Base-by-base conservation (phyloP, 2,329 filamentous ascomycete genomes). In the Aspergillus eucalypticola region DNA sequence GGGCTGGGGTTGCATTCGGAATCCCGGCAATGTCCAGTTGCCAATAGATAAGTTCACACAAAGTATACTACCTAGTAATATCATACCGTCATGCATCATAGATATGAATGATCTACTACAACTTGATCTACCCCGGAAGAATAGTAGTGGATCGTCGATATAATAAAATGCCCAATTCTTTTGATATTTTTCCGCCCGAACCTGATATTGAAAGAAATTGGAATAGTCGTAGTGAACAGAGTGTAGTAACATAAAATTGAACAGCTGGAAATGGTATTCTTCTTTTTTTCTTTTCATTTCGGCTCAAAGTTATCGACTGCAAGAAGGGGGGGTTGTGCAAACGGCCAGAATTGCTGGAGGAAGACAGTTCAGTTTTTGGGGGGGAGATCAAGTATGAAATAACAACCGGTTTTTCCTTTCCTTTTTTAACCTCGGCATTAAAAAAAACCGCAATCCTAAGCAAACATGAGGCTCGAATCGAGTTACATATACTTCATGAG, bases 401-500 rank as follows among this genome's bases (percentile, higher is more conserved):
- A 69, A 71, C 68, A 70, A 70, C 62, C 65, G 65, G 69, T 46
- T 29, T 46, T 46, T 27, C 13, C 17, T 25, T 21, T 55, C 44
- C 29, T 42, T 41, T 42, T 55, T 35, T 35, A 35, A 13, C 32
- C 32, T 35, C 53, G 25, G 53, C 53, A 55, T 55, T 55, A 55
- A 55, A 72, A 67, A 71, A 70, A 67, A 72, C 68, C 69, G 66
- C 65, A 70, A 67, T 70, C 69, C 67, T 71, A 73, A 70, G 68
- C 66, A 71, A 65, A 71, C 62, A 75, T 71, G 70, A 73, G 74
- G 68, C 66, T 69, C 69, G 68, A 70, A 70, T 73, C 69, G 71
- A 75, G 69, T 73, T 76, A 77, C 74, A 77, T 75, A 75, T 74
- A 67, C 71, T 72, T 76, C 74, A 75, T 75, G 68, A 74, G 68